Evolutionary conservation across 2,329 filamentous ascomycete species (phyloP).

Genomic region (Amesomyces nigricolor): DNA sequence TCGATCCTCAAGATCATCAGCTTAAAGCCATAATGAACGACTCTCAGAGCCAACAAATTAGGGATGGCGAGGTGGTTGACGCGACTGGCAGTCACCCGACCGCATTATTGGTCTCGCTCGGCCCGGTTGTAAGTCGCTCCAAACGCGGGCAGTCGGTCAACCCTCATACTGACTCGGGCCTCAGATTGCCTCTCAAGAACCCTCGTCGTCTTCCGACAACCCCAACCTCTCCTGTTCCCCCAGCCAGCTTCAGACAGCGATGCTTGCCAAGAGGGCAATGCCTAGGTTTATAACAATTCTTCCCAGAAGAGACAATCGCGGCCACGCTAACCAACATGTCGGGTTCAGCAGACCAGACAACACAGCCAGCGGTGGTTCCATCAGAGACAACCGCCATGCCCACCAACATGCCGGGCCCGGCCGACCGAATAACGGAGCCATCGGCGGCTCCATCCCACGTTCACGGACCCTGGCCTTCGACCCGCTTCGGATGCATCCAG

Average conservation of each 20-base stretch:
- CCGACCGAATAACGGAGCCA: too few relatives aligned
- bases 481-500: slow-evolving; percentile 16
- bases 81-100: slow-evolving; percentile 3
- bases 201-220: too few relatives aligned
- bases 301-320: too few relatives aligned
- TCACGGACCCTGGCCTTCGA: slow-evolving; percentile 13
- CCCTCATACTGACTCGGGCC: neutral
- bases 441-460: neutral
- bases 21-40: neutral
- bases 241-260: too few relatives aligned
- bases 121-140: neutral
- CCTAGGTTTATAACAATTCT: too few relatives aligned
- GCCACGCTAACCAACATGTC: too few relatives aligned
- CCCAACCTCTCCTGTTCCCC: too few relatives aligned
- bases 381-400: neutral
- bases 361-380: neutral
- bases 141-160: too few relatives aligned
- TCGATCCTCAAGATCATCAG: neutral
- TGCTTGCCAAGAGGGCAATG: too few relatives aligned
- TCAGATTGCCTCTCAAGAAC: too few relatives aligned
- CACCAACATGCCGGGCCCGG: too few relatives aligned
- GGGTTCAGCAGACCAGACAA: too few relatives aligned
- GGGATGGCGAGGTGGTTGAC: slow-evolving; percentile 7
- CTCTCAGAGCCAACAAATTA: neutral
- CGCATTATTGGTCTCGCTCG: neutral